These are phyloP conservation scores for Vicia faba DNA, from an alignment of 306 rosid genomes.

Conservation along the genomic window DNA sequence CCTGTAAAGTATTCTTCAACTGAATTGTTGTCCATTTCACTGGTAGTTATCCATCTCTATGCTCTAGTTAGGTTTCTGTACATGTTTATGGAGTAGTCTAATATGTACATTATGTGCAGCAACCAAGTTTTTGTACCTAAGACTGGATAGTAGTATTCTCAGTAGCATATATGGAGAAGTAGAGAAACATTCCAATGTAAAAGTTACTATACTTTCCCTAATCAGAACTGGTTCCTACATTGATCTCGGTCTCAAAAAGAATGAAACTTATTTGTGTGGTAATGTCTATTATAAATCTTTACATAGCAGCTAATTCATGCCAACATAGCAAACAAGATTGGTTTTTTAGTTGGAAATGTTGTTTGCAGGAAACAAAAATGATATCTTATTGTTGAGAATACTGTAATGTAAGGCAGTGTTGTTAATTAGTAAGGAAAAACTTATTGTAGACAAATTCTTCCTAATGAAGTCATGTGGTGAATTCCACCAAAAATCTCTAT, in stretches of 20 bases:
- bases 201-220: neutral
- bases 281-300: neutral
- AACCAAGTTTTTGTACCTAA: slow-evolving; percentile 32
- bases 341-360: neutral
- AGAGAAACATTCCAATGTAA: slow-evolving; percentile 21
- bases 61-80: slow-evolving; percentile 40
- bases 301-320: neutral
- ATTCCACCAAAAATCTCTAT: too few species aligned
- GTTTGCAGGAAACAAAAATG: too few species aligned
- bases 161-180: slow-evolving; percentile 13
- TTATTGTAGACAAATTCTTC: too few species aligned
- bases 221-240: neutral
- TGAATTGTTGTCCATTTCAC: slow-evolving; percentile 37
- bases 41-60: slow-evolving; percentile 22
- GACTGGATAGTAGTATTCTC: slow-evolving; percentile 26
- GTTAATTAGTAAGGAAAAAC: too few species aligned
- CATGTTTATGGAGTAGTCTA: slow-evolving; percentile 21
- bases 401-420: too few species aligned
- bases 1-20: slow-evolving; percentile 47
- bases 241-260: neutral
- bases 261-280: slow-evolving; percentile 1
- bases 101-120: slow-evolving; percentile 64
- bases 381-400: too few species aligned
- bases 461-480: too few species aligned
- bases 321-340: neutral